Percentiles rank a stretch among this genome's conserved stretches.
phyloP scores from a whole-genome alignment of 306 rosid species.

The Betula pendula region DNA sequence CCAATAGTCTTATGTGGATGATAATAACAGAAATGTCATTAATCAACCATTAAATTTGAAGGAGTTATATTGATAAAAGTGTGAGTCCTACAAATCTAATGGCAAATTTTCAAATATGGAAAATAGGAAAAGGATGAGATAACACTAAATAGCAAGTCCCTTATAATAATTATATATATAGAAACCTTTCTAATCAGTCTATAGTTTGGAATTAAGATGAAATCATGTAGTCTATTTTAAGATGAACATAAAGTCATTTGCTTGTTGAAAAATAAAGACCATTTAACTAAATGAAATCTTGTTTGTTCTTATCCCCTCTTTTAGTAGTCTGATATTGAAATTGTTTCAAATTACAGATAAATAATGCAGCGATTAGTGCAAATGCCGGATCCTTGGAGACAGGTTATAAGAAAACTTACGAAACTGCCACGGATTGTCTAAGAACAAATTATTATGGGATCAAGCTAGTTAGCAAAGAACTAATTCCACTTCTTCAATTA shows the following conservation, averaged over 20 bases:
- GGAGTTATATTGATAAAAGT: too few species aligned
- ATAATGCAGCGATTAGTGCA: not conserved
- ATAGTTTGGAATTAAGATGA: too few species aligned
- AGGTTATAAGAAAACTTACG: not conserved
- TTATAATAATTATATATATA: too few species aligned
- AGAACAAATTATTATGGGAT: conserved; percentile 7
- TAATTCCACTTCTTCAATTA: not conserved
- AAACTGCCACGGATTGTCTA: not conserved
- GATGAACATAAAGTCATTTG: not conserved
- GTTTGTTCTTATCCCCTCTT: not conserved
- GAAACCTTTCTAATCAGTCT: too few species aligned
- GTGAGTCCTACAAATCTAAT: too few species aligned
- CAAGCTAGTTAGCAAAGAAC: not conserved
- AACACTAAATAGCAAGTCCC: too few species aligned
- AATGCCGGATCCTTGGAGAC: not conserved
- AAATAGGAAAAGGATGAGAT: too few species aligned
- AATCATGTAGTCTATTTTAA: too few species aligned
- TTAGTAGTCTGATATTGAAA: not conserved
- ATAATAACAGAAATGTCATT: too few species aligned
- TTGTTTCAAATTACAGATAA: not conserved
- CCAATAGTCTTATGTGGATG: too few species aligned
- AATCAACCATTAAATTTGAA: too few species aligned
- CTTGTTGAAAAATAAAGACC: not conserved
- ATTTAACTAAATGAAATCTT: not conserved
- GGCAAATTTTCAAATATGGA: too few species aligned